A percentile compares a stretch with the other conserved stretches of the same genome.
Evolutionary conservation across 108 stramenopile genomes (phyloP).

Genomic region (Aureococcus anophagefferens): DNA sequence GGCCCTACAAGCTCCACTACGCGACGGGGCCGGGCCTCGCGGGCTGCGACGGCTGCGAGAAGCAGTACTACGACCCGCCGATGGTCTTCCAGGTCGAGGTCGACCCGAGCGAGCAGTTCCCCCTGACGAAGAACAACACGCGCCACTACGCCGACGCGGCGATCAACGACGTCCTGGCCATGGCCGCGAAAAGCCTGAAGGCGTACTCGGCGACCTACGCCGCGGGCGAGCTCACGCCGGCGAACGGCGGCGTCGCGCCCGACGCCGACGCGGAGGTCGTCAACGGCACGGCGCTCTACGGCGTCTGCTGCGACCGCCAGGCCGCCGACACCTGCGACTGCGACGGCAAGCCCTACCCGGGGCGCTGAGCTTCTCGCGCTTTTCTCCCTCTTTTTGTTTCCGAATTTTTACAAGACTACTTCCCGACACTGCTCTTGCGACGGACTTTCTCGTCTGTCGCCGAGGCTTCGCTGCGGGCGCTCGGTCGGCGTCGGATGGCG

Average conservation of each 20-base stretch:
- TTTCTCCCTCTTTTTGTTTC: no score
- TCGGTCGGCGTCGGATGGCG: no score
- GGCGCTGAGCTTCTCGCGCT: no score
- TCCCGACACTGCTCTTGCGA: no score
- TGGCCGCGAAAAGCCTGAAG: conserved; percentile 22
- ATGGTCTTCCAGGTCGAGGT: conserved; percentile 47
- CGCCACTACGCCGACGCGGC: no score
- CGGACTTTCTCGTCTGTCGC: no score
- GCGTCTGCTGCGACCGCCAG: conserved; percentile 37
- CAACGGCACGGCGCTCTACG: conserved; percentile 27
- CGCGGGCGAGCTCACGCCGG: conserved; percentile 31
- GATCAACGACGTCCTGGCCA: conserved; percentile 19
- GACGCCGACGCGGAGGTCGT: conserved; percentile 24
- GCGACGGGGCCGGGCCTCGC: conserved; percentile 41
- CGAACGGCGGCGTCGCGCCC: conserved; percentile 18
- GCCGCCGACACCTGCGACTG: conserved; percentile 25
- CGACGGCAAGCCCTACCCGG: not conserved
- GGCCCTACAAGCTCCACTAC: conserved; percentile 56
- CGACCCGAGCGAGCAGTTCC: conserved; percentile 52
- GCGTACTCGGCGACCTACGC: conserved; percentile 32
- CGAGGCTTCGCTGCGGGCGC: no score
- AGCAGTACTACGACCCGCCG: conserved; percentile 56
- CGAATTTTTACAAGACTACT: no score
- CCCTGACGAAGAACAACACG: no score
- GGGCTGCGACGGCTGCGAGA: conserved; percentile 33